A percentile compares a stretch with the other conserved stretches of the same genome.
Conservation (phyloP, 2,329 filamentous ascomycete genomes). For the Mycosphaerella sp. region DNA sequence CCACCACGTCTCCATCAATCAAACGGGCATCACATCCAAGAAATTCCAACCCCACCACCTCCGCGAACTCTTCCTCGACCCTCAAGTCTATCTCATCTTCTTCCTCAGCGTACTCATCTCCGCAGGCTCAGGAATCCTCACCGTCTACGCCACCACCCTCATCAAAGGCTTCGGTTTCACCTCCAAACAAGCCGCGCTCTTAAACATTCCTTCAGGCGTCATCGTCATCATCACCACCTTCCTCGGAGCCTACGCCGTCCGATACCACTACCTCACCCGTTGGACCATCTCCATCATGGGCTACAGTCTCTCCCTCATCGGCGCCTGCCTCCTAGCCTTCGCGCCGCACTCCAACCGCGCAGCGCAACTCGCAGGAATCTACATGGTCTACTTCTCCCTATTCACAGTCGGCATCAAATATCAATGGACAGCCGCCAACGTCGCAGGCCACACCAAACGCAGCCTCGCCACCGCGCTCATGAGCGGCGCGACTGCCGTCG, state of each 20-base stretch:
- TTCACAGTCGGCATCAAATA: conserved; percentile 12
- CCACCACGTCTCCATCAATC: conserved; percentile 40
- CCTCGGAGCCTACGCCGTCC: conserved; percentile 4
- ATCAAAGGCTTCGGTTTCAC: conserved; percentile 31
- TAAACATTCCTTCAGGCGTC: conserved; percentile 55
- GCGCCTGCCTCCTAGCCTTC: conserved; percentile 29
- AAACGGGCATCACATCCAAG: conserved; percentile 32
- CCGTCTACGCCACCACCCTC: conserved; percentile 33
- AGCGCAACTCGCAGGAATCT: conserved; percentile 40
- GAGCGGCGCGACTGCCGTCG: conserved; percentile 31
- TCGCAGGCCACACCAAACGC: conserved; percentile 66
- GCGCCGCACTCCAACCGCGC: conserved; percentile 37
- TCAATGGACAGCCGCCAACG: conserved; percentile 42
- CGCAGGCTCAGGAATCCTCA: conserved; percentile 39
- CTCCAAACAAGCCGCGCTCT: conserved; percentile 28
- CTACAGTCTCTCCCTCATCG: conserved; percentile 14
- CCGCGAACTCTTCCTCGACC: conserved; percentile 55
- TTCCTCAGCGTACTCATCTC: conserved; percentile 21
- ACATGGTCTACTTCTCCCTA: conserved; percentile 36
- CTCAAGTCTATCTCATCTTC: conserved; percentile 37
- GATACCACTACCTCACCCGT: conserved; percentile 23
- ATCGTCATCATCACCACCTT: conserved; percentile 37
- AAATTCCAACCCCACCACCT: conserved; percentile 48
- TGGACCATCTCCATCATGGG: conserved; percentile 24
- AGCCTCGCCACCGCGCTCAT: conserved; percentile 51